Base-by-base conservation (phyloP, 257 asterid genomes). In the Solanum raphanifolium region DNA sequence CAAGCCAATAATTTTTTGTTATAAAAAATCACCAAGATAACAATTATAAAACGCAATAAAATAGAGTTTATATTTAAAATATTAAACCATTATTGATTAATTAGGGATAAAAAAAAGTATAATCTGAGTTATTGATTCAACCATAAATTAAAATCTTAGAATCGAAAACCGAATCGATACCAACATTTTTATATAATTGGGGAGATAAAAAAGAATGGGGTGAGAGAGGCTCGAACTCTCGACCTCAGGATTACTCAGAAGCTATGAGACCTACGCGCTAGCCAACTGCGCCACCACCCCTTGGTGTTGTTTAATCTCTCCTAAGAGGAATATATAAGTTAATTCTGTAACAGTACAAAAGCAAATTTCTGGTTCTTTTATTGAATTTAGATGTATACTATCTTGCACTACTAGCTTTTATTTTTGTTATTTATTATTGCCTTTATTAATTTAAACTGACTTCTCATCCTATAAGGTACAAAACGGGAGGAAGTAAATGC, bases 241-340 rank as follows among this genome's bases (percentile, higher is more conserved):
- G 96, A 95, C 97, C 98, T 92, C 98, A 94, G 98, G 98, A 94
- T 94, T 0, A 91, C 98, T 95, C 95, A 90, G 91, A 82, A 91
- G 95, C 96, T 96, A 95, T 94, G 98, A 96, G 99, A 94, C 98
- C 98, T 95, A 94, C 97, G 97, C 99, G 98, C 98, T 95, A 96
- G 94, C 98, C 99, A 94, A 96, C 98, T 95, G 98, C 96, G 98
- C 98, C 98, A 95, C 98, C 98, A 94, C 98, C 98, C 98, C 98
- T 0, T 2, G 13, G 0, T n/a, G 13, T 1, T 36, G 0, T 6
- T 12, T 58, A 0, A 0, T 2, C 4, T 32, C 39, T 16, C 3
- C 25, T 8, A 1, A 65, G 13, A 0, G 0, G 0, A 0, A 11
- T 5, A 0, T 25, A 4, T 9, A 55, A 55, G 0, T 55, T 7